phyloP scores from a whole-genome alignment of 2,329 filamentous ascomycete species.

The Ceratocystis eucalypticola region DNA sequence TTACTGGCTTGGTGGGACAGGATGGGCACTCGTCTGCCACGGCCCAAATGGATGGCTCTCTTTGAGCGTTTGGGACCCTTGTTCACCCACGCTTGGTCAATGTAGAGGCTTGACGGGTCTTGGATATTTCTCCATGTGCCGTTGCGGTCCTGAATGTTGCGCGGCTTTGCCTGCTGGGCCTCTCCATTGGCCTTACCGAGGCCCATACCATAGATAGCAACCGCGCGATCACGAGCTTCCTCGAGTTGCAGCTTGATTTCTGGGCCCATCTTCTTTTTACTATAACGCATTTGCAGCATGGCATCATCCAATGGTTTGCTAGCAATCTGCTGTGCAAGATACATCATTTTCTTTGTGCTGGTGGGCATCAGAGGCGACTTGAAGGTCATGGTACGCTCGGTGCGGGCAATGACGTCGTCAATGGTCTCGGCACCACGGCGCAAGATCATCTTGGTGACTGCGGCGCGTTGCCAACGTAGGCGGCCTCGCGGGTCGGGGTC shows the following conservation, averaged over 20 bases:
- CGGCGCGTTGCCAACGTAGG: conserved; percentile 66
- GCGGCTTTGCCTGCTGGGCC: conserved; percentile 18
- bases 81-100: conserved; percentile 87
- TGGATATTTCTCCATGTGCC: conserved; percentile 57
- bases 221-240: conserved; percentile 65
- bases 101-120: conserved; percentile 72
- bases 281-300: conserved; percentile 87
- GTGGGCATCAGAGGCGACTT: conserved; percentile 68
- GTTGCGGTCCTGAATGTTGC: conserved; percentile 57
- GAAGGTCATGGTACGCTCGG: conserved; percentile 40
- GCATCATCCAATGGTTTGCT: conserved; percentile 93
- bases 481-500: conserved; percentile 65
- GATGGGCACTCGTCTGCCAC: conserved; percentile 56
- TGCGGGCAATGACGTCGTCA: conserved; percentile 52
- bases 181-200: conserved; percentile 37
- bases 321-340: conserved; percentile 72
- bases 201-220: conserved; percentile 76
- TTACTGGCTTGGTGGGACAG: conserved; percentile 61
- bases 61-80: conserved; percentile 49
- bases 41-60: conserved; percentile 57
- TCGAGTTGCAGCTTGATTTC: conserved; percentile 71
- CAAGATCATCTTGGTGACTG: conserved; percentile 63
- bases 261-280: conserved; percentile 78
- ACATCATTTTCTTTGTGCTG: conserved; percentile 79
- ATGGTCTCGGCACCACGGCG: conserved; percentile 39